phyloP scores from a whole-genome alignment of 805 yeast genomes.

The Wickerhamomyces canadensis region DNA sequence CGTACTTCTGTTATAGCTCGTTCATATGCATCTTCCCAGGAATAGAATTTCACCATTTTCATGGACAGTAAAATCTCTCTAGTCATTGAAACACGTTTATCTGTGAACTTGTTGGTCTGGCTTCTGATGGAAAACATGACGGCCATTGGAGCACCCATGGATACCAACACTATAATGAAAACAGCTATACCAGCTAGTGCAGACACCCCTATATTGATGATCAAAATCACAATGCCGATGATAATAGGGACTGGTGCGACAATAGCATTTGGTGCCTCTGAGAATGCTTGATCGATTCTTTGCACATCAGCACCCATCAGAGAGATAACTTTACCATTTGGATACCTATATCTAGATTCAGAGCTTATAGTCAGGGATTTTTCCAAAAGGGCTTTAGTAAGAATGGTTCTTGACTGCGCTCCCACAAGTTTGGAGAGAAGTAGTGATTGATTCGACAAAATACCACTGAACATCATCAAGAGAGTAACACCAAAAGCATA shows the following conservation, averaged over 20 bases:
- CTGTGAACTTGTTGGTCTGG: constrained; percentile 50
- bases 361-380: constrained; percentile 57
- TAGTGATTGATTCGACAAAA: constrained; percentile 57
- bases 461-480: constrained; percentile 42
- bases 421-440: constrained; percentile 55
- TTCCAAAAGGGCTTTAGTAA: constrained; percentile 60
- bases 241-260: constrained; percentile 45
- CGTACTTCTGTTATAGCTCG: constrained; percentile 45
- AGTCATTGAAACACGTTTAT: constrained; percentile 48
- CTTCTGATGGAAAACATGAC: constrained; percentile 41
- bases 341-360: constrained; percentile 46
- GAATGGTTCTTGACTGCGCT: constrained; percentile 55
- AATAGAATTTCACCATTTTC: constrained; percentile 67
- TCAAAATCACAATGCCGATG: constrained; percentile 50
- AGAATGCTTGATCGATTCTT: constrained; percentile 63
- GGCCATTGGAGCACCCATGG: constrained; percentile 37
- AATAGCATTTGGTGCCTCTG: constrained; percentile 39
- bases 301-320: constrained; percentile 73
- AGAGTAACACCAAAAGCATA: constrained; percentile 62
- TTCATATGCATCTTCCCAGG: constrained; percentile 75
- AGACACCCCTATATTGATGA: constrained; percentile 57
- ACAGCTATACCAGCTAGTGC: constrained; percentile 57
- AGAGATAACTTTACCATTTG: constrained; percentile 64
- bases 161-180: constrained; percentile 33
- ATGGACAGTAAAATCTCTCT: constrained; percentile 53